phyloP scores from a whole-genome alignment of 352 stramenopile genomes.

The Aphanomyces euteiches region DNA sequence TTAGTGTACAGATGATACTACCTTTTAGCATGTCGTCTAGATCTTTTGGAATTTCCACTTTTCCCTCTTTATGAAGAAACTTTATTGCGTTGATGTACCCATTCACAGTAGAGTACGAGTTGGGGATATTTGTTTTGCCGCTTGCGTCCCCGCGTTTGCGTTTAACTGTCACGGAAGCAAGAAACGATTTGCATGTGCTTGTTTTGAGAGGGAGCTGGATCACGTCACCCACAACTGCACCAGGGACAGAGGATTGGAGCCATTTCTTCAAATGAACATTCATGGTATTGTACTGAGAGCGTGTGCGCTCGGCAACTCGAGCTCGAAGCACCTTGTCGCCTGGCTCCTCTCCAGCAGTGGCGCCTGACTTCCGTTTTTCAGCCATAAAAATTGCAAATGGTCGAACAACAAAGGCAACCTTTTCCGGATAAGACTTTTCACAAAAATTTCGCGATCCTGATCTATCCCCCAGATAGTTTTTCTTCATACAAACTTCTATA shows the following conservation, averaged over 20 bases:
- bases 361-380: too few relatives aligned
- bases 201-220: not conserved
- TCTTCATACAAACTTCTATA: too few relatives aligned
- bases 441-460: too few relatives aligned
- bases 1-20: not conserved
- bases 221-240: not conserved
- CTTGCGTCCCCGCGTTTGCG: not conserved
- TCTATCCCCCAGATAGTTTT: too few relatives aligned
- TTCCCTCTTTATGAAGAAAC: constrained; percentile 3
- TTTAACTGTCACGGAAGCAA: not conserved
- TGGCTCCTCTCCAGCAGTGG: not conserved
- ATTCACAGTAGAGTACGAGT: constrained; percentile 14
- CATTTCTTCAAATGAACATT: not conserved
- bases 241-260: not conserved
- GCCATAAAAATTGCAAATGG: too few relatives aligned
- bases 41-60: not conserved
- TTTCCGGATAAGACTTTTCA: too few relatives aligned
- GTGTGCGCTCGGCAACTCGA: not conserved
- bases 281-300: constrained; percentile 10
- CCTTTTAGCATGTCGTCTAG: not conserved
- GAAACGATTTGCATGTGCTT: not conserved
- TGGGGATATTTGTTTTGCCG: not conserved
- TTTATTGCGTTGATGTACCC: constrained; percentile 14
- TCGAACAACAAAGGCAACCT: too few relatives aligned
- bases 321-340: constrained; percentile 1